phyloP scores from a whole-genome alignment of 2,329 filamentous ascomycete genomes.

The Colletotrichum plurivorum region DNA sequence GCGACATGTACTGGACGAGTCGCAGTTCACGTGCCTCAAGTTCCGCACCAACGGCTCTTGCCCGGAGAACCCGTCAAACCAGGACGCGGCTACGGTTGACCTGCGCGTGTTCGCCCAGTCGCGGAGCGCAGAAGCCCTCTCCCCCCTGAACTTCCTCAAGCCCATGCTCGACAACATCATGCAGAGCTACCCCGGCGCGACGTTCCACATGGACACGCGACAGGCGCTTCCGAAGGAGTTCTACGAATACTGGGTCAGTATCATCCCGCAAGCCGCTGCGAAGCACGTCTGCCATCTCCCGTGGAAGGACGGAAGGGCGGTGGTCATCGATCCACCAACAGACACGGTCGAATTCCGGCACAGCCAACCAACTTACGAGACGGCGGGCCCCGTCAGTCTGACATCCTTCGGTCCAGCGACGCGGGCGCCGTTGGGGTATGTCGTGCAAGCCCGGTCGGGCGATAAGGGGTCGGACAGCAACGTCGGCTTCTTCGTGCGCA shows the following conservation, averaged over 20 bases:
- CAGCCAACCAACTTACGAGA: slow-evolving; percentile 47
- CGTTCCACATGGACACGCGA: slow-evolving; percentile 54
- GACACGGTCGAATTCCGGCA: slow-evolving; percentile 44
- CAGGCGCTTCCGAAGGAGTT: slow-evolving; percentile 43
- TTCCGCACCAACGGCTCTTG: slow-evolving; percentile 54
- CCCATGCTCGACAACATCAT: slow-evolving; percentile 58
- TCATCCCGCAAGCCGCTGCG: slow-evolving; percentile 44
- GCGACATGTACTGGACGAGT: slow-evolving; percentile 51
- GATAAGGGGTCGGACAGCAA: slow-evolving; percentile 60
- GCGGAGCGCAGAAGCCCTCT: slow-evolving; percentile 50
- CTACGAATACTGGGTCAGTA: slow-evolving; percentile 43
- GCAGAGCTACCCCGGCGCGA: slow-evolving; percentile 59
- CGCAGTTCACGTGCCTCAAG: slow-evolving; percentile 50
- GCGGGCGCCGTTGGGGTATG: slow-evolving; percentile 47
- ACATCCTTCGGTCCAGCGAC: slow-evolving; percentile 46
- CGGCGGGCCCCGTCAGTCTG: slow-evolving; percentile 44
- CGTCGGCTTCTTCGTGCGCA: slow-evolving; percentile 44
- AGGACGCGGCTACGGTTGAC: slow-evolving; percentile 64
- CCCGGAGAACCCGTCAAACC: slow-evolving; percentile 56
- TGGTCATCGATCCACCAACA: slow-evolving; percentile 42
- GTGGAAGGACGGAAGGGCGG: slow-evolving; percentile 37
- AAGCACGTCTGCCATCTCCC: slow-evolving; percentile 45
- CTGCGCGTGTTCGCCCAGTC: slow-evolving; percentile 64
- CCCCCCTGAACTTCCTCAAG: slow-evolving; percentile 53
- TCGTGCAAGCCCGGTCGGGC: slow-evolving; percentile 50